phyloP scores from a whole-genome alignment of 768 basidiomycete genomes.

The Phylloporus rhodoxanthus region DNA sequence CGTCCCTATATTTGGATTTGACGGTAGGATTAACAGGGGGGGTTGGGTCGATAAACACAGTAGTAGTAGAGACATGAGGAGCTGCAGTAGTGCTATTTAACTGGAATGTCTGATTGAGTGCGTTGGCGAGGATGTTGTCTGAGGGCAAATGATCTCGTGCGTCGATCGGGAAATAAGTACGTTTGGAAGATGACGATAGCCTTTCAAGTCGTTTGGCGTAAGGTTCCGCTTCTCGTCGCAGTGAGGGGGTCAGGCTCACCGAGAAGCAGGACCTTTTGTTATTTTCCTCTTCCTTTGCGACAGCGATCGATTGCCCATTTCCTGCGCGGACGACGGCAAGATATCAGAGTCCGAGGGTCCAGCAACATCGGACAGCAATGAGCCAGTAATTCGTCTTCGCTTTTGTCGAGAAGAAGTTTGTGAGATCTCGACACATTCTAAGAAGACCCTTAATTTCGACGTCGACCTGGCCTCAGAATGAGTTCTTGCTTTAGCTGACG shows the following conservation, averaged over 20 bases:
- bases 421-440: conserved; percentile 21
- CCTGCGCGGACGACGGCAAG: neutral
- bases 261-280: conserved; percentile 23
- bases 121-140: conserved; percentile 17
- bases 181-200: conserved; percentile 5
- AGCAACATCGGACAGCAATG: neutral
- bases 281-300: conserved; percentile 17
- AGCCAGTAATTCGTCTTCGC: conserved; percentile 9
- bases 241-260: conserved; percentile 28
- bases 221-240: conserved; percentile 27
- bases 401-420: conserved; percentile 11
- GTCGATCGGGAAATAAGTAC: neutral
- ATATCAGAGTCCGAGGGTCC: neutral
- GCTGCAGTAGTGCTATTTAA: conserved; percentile 15
- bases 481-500: neutral
- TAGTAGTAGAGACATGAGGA: conserved; percentile 5
- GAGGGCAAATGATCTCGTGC: neutral
- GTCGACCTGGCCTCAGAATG: neutral
- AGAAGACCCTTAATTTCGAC: conserved; percentile 13
- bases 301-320: neutral
- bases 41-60: neutral
- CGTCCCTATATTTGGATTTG: conserved; percentile 13
- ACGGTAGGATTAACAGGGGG: conserved; percentile 1
- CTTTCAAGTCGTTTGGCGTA: conserved; percentile 23
- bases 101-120: conserved; percentile 27